Evolutionary conservation across 306 rosid species (phyloP), one percentile per base, ranked within the genome.

Genomic region (Aeschynomene evenia): DNA sequence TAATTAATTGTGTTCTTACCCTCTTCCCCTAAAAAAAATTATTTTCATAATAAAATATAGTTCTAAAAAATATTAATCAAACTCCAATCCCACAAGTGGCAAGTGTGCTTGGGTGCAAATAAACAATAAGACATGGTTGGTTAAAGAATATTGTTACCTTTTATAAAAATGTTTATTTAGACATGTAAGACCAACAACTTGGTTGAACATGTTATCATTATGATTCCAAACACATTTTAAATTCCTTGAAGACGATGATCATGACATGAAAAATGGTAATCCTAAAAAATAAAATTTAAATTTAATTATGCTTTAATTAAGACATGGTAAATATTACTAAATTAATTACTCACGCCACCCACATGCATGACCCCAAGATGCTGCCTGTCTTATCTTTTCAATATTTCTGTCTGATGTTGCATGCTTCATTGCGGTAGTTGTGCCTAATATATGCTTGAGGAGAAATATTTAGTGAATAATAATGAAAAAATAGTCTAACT

Each of bases 341-440:
- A 28, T 28, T 3, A 34, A 49, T 59, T 70, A 46, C 45, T 59
- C 37, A 33, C n/a, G n/a, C 65, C 46, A 72, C 16, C 29, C 55
- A 54, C 66, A 55, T 57, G 75, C 66, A 55, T 57, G 75, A 70
- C 59, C 46, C 46, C 16, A 70, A n/a, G 66, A 62, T 62, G 39
- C 23, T 10, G 2, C 29, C 51, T 10, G 2, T 20, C 51, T 18
- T 11, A 37, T 48, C 34, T 7, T 33, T 37, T 58, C 36, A 46
- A 71, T 14, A 31, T 45, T 18, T 9, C 20, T 23, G 42, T 39
- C 15, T 10, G 21, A 50, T n/a, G n/a, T n/a, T n/a, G 54, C 6
- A 33, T 62, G 46, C 31, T 64, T 54, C 65, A 73, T n/a, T 19
- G 55, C 52, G 78, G 48, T 15, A 40, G 36, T 20, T 31, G 66